Evolutionary conservation across 1,284 basidiomycete genomes (phyloP).

Genomic region (Exobasidium rhododendri): DNA sequence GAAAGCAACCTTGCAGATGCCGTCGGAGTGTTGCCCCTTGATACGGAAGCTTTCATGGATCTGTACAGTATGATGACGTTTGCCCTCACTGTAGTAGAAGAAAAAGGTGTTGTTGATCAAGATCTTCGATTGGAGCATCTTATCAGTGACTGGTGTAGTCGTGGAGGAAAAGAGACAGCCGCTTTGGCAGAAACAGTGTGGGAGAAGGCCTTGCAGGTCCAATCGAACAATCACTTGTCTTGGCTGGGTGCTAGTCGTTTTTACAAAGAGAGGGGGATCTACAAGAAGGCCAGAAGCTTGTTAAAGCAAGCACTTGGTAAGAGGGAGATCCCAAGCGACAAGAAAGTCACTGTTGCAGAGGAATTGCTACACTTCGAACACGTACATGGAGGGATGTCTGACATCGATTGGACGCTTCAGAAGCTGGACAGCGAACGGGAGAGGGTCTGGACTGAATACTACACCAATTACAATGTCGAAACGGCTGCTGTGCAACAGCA

Average conservation of each 20-base stretch:
- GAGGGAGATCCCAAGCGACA: constrained; percentile 16
- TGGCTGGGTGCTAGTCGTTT: constrained; percentile 36
- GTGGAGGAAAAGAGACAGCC: constrained; percentile 31
- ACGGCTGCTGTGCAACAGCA: not conserved
- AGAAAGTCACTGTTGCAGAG: constrained; percentile 65
- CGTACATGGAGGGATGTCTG: constrained; percentile 69
- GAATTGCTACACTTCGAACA: constrained; percentile 83
- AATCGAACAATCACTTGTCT: constrained; percentile 29
- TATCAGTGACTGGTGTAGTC: constrained; percentile 22
- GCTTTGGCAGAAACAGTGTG: constrained; percentile 43
- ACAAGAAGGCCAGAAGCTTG: constrained; percentile 32
- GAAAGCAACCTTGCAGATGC: constrained; percentile 18
- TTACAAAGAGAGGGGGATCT: constrained; percentile 31
- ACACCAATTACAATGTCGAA: constrained; percentile 15
- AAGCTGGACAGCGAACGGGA: constrained; percentile 17
- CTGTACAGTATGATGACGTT: constrained; percentile 40
- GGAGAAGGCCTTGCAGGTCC: constrained; percentile 32
- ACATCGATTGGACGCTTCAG: constrained; percentile 64
- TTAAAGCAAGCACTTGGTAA: constrained; percentile 28
- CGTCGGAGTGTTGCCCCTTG: constrained; percentile 20
- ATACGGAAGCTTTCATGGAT: constrained; percentile 44
- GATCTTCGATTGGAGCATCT: constrained; percentile 42
- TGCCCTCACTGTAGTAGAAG: constrained; percentile 23
- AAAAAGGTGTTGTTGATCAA: constrained; percentile 26
- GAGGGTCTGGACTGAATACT: constrained; percentile 11